Conservation (phyloP, 1,284 basidiomycete species). For the Melampsora americana region DNA sequence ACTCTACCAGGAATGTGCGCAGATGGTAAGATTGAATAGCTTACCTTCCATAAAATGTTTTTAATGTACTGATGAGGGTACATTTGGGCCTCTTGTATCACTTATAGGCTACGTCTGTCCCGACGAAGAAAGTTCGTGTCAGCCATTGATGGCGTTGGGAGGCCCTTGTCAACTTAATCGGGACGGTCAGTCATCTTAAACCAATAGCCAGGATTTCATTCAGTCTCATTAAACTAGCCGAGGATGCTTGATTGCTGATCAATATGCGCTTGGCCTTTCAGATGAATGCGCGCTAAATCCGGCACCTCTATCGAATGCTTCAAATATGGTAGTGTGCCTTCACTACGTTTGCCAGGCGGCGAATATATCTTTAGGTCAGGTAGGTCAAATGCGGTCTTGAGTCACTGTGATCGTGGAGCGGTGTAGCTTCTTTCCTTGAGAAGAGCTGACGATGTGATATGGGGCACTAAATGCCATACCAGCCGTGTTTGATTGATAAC, state of each 20-base stretch:
- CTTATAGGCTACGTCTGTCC: constrained; percentile 69
- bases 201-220: constrained; percentile 5
- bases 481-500: constrained; percentile 70
- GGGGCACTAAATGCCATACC: constrained; percentile 49
- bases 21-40: constrained; percentile 54
- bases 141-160: constrained; percentile 63
- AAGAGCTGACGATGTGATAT: neutral
- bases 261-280: neutral
- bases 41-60: constrained; percentile 59
- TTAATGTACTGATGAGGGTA: constrained; percentile 47
- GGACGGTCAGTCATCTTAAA: constrained; percentile 63
- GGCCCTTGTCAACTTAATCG: constrained; percentile 77
- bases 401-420: neutral
- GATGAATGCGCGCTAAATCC: constrained; percentile 2
- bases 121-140: constrained; percentile 73
- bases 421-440: neutral
- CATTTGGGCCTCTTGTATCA: constrained; percentile 55
- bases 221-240: neutral
- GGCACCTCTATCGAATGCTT: neutral
- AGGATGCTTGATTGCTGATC: neutral
- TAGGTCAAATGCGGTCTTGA: neutral
- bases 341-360: neutral
- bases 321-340: neutral
- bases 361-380: neutral
- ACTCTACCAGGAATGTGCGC: neutral